Evolutionary conservation across 164 flowering plant genomes (phyloP).

Genomic region (Berberis vulgaris): DNA sequence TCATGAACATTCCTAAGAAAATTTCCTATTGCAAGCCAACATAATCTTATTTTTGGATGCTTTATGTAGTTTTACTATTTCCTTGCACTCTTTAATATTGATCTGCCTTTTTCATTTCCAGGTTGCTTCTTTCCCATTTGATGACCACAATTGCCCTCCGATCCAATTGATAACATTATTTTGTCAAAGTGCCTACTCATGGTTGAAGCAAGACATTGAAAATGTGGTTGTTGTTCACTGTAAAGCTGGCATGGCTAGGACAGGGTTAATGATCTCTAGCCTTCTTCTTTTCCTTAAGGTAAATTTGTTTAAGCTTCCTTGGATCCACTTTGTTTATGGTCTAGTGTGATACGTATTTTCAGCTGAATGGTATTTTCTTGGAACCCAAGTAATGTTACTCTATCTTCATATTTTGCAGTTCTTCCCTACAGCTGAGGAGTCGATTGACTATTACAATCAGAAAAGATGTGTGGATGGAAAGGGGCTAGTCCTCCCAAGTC

Average conservation of each 20-base stretch:
- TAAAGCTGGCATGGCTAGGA: constrained; percentile 99
- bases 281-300: constrained; percentile 90
- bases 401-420: constrained; percentile 41
- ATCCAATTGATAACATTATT: constrained; percentile 75
- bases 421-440: constrained; percentile 98
- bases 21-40: no score
- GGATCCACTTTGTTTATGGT: not conserved
- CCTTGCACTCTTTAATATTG: not conserved
- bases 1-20: no score
- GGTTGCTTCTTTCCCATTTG: constrained; percentile 98
- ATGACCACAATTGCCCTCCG: constrained; percentile 97
- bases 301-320: not conserved
- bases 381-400: not conserved
- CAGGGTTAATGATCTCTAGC: constrained; percentile 97
- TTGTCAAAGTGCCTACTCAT: constrained; percentile 94
- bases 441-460: constrained; percentile 94
- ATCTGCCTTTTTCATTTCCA: constrained; percentile 20
- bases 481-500: constrained; percentile 96
- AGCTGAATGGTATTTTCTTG: not conserved
- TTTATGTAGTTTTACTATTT: no score
- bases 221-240: constrained; percentile 99
- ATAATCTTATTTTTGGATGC: no score
- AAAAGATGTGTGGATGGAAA: constrained; percentile 94
- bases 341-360: not conserved
- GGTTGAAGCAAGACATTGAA: constrained; percentile 97